Evolutionary conservation across 2,329 filamentous ascomycete species (phyloP).

Genomic region (Colletotrichum sojae): DNA sequence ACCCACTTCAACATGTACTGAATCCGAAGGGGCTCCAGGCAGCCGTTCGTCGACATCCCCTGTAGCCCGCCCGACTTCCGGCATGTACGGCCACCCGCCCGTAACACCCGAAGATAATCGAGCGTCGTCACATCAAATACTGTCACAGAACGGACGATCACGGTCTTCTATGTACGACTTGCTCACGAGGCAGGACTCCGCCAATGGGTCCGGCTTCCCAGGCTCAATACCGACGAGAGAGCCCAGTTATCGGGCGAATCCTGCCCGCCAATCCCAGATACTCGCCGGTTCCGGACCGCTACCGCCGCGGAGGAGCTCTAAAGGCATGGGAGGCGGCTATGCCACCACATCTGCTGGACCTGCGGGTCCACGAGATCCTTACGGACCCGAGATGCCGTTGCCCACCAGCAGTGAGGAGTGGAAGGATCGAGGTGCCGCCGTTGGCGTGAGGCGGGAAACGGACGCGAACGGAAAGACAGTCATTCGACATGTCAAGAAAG

Average conservation of each 20-base stretch:
- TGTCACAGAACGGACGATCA: conserved; percentile 72
- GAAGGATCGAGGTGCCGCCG: conserved; percentile 94
- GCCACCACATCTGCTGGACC: conserved; percentile 60
- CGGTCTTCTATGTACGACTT: conserved; percentile 69
- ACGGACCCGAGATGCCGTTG: conserved; percentile 57
- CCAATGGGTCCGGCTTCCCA: conserved; percentile 71
- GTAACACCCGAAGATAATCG: conserved; percentile 42
- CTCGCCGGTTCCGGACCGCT: conserved; percentile 71
- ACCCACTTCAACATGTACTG: conserved; percentile 24
- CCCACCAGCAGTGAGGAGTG: conserved; percentile 86
- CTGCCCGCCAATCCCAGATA: conserved; percentile 66
- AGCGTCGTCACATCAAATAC: conserved; percentile 58
- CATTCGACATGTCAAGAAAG: conserved; percentile 91
- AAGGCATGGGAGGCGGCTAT: conserved; percentile 75
- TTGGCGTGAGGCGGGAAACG: conserved; percentile 84
- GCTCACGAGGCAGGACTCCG: conserved; percentile 73
- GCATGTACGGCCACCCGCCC: conserved; percentile 45
- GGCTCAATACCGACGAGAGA: conserved; percentile 75
- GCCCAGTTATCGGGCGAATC: conserved; percentile 75
- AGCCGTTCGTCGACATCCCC: conserved; percentile 20
- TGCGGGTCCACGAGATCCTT: conserved; percentile 52
- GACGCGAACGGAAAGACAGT: conserved; percentile 88
- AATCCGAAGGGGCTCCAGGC: conserved; percentile 21
- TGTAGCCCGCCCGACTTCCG: conserved; percentile 31
- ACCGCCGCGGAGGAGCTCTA: conserved; percentile 83